phyloP scores from a whole-genome alignment of 169 alveolate genomes.

The Cryptosporidium sp. region DNA sequence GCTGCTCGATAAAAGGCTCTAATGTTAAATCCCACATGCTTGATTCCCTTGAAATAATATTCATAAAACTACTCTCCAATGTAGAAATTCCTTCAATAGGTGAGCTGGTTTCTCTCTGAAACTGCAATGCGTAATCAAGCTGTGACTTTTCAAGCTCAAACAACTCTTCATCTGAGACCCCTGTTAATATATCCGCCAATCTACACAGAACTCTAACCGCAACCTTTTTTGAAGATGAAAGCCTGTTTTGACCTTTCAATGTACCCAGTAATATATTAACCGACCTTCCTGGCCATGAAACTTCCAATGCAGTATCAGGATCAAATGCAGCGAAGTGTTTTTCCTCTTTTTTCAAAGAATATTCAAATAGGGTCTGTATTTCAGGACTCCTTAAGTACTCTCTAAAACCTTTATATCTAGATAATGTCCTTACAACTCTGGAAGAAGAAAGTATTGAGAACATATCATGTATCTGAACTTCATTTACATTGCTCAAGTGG shows the following conservation, averaged over 20 bases:
- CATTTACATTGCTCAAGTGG: conserved; percentile 50
- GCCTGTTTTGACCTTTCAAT: conserved; percentile 62
- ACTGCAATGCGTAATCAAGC: conserved; percentile 20
- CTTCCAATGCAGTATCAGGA: conserved; percentile 67
- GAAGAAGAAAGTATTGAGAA: conserved; percentile 40
- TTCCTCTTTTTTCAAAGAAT: conserved; percentile 70
- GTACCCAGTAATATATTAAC: conserved; percentile 33
- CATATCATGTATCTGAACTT: conserved; percentile 51
- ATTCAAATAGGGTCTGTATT: conserved; percentile 30
- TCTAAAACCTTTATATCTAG: conserved; percentile 59
- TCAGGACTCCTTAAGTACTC: conserved; percentile 41
- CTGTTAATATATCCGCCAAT: conserved; percentile 48
- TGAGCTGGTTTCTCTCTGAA: conserved; percentile 16
- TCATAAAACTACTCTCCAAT: conserved; percentile 38
- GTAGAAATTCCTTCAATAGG: conserved; percentile 23
- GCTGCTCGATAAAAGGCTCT: conserved; percentile 48
- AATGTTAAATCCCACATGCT: conserved; percentile 58
- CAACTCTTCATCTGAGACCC: conserved; percentile 37
- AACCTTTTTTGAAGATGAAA: conserved; percentile 56
- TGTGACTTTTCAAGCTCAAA: conserved; percentile 44
- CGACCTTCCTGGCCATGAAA: conserved; percentile 71
- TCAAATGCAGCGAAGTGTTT: conserved; percentile 67
- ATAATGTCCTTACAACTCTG: conserved; percentile 48
- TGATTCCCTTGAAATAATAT: conserved; percentile 42
- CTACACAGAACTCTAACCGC: conserved; percentile 58